Conservation (phyloP, 768 basidiomycete species). For the Hericium rajendrae region DNA sequence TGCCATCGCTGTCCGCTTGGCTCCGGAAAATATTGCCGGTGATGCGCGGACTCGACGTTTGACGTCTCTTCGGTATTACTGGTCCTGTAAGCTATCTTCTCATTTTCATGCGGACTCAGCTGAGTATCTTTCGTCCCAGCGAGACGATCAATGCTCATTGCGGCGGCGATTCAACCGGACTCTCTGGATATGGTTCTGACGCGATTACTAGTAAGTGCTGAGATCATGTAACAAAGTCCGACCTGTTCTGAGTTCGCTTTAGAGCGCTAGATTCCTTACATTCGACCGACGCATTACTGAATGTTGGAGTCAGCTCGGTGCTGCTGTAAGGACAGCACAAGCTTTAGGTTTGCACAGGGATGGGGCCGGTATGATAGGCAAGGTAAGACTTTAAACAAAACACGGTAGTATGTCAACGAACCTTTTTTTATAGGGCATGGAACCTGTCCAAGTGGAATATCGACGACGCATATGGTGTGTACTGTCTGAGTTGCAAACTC, state of each 20-base stretch:
- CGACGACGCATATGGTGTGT: conserved; percentile 79
- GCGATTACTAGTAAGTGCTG: conserved; percentile 53
- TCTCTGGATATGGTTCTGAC: conserved; percentile 88
- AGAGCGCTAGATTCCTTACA: conserved; percentile 61
- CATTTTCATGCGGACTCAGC: background rate
- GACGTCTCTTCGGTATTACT: conserved; percentile 85
- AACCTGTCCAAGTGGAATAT: conserved; percentile 74
- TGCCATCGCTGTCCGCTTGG: conserved; percentile 76
- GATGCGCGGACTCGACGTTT: conserved; percentile 67
- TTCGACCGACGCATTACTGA: conserved; percentile 85
- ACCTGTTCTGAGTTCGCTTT: conserved; percentile 2
- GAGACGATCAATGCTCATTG: conserved; percentile 78
- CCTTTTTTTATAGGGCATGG: conserved; percentile 44
- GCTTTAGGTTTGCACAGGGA: conserved; percentile 90
- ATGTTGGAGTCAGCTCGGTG: conserved; percentile 93
- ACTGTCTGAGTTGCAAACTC: background rate
- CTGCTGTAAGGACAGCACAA: conserved; percentile 87
- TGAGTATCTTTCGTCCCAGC: conserved; percentile 36
- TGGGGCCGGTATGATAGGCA: conserved; percentile 68
- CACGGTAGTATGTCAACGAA: background rate
- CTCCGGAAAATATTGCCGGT: conserved; percentile 77
- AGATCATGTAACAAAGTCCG: background rate
- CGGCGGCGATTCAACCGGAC: conserved; percentile 89
- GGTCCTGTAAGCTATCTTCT: conserved; percentile 69
- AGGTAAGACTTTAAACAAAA: background rate